These are phyloP conservation scores for Paramyrothecium roridum DNA, from an alignment of 2,329 filamentous ascomycete species.

Conservation along the genomic window DNA sequence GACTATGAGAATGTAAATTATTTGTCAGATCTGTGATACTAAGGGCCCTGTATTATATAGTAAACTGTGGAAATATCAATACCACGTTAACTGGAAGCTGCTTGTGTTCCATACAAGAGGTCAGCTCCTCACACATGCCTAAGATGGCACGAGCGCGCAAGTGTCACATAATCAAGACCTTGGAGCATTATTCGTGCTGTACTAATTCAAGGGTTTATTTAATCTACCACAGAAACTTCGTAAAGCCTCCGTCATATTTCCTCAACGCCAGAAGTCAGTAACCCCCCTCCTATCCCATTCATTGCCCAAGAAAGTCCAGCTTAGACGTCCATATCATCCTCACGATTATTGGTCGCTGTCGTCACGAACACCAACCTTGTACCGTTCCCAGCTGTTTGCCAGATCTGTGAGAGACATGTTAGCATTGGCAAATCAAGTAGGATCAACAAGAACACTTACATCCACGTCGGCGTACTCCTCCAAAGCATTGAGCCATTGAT, in stretches of 20 bases:
- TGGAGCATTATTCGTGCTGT: neutral
- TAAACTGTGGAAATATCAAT: constrained; percentile 13
- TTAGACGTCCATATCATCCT: constrained; percentile 45
- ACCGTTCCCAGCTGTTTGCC: constrained; percentile 73
- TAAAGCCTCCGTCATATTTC: constrained; percentile 14
- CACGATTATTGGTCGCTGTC: constrained; percentile 43
- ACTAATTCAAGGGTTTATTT: neutral
- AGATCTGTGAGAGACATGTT: constrained; percentile 53
- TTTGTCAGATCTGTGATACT: constrained; percentile 14
- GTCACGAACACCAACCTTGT: constrained; percentile 70
- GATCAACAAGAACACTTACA: constrained; percentile 59
- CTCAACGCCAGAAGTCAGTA: constrained; percentile 21
- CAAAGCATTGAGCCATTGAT: constrained; percentile 83
- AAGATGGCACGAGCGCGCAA: neutral
- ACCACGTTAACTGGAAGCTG: too few relatives aligned
- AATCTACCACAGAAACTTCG: constrained; percentile 5
- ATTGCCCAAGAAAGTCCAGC: neutral
- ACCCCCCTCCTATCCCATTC: neutral
- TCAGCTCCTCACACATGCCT: constrained; percentile 2
- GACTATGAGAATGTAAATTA: constrained; percentile 41
- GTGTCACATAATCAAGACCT: neutral
- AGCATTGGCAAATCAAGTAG: constrained; percentile 22
- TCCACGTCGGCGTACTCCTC: constrained; percentile 86
- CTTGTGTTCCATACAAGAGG: constrained; percentile 7
- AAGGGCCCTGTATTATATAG: constrained; percentile 21